Evolutionary conservation across 371 early-diverging fungal species (phyloP).

Genomic region (Rhizopus sp.): DNA sequence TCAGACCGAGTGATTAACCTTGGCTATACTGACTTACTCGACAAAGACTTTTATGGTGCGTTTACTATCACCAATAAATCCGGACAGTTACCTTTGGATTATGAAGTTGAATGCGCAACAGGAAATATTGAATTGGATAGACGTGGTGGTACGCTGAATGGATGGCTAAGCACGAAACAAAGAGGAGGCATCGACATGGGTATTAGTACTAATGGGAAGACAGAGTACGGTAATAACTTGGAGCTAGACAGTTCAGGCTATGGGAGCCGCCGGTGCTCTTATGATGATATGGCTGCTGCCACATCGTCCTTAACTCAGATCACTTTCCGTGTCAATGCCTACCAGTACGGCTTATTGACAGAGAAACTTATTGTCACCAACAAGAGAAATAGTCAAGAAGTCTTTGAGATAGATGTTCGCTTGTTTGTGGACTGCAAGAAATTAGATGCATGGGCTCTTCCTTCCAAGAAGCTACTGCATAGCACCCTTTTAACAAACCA

Average conservation of each 20-base stretch:
- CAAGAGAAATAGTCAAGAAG: constrained; percentile 69
- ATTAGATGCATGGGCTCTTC: constrained; percentile 34
- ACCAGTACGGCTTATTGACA: constrained; percentile 62
- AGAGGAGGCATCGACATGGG: constrained; percentile 14
- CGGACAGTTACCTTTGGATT: constrained; percentile 66
- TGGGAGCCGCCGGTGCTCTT: constrained; percentile 17
- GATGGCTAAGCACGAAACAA: constrained; percentile 49
- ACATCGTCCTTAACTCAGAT: constrained; percentile 53
- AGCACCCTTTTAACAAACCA: constrained; percentile 7
- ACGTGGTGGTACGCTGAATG: constrained; percentile 59
- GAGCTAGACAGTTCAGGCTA: not conserved
- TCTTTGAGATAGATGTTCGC: constrained; percentile 65
- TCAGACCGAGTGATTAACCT: constrained; percentile 61
- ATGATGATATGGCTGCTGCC: constrained; percentile 16
- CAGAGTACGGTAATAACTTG: not conserved
- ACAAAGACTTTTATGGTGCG: constrained; percentile 59
- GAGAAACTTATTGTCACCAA: constrained; percentile 69
- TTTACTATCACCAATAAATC: constrained; percentile 67
- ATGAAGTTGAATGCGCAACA: constrained; percentile 58
- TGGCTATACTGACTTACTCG: constrained; percentile 56
- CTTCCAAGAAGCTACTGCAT: constrained; percentile 24
- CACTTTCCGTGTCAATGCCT: constrained; percentile 59
- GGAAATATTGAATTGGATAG: constrained; percentile 64
- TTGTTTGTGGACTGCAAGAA: constrained; percentile 65
- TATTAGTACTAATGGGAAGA: constrained; percentile 3